Percentiles rank a stretch among this genome's conserved stretches.
These are phyloP conservation scores for Amaranthus palmeri DNA, from an alignment of 148 eudicot species.

Conservation along the genomic window DNA sequence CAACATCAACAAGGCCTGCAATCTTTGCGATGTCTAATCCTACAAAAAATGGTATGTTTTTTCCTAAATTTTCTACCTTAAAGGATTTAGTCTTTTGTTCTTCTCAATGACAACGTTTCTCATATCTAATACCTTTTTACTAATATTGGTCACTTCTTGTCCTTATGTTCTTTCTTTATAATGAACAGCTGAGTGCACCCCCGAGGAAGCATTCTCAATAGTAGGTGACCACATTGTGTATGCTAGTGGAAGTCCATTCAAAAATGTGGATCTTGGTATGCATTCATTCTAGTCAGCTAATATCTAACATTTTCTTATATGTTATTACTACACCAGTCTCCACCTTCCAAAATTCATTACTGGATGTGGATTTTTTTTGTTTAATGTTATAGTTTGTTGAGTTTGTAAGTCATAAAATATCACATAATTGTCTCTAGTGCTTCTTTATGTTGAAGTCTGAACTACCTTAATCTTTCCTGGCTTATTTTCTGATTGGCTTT, in stretches of 20 bases:
- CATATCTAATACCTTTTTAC: background rate
- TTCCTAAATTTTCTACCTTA: background rate
- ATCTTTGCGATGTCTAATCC: slow-evolving; percentile 99
- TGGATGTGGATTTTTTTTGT: no score
- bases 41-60: slow-evolving; percentile 67
- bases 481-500: no score
- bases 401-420: no score
- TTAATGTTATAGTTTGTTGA: no score
- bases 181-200: slow-evolving; percentile 92
- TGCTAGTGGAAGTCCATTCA: slow-evolving; percentile 98
- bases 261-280: slow-evolving; percentile 83
- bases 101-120: background rate
- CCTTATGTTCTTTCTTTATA: slow-evolving; percentile 12
- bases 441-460: no score
- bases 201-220: slow-evolving; percentile 85
- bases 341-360: background rate
- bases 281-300: slow-evolving; percentile 8
- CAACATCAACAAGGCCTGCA: slow-evolving; percentile 91
- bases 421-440: no score
- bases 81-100: background rate
- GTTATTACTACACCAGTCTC: background rate
- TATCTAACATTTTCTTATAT: background rate
- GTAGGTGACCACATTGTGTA: slow-evolving; percentile 75
- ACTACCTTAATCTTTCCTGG: no score
- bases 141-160: background rate